A percentile compares a stretch with the other conserved stretches of the same genome.
phyloP scores from a whole-genome alignment of 805 yeast species.

The Ogataea degrootiae region DNA sequence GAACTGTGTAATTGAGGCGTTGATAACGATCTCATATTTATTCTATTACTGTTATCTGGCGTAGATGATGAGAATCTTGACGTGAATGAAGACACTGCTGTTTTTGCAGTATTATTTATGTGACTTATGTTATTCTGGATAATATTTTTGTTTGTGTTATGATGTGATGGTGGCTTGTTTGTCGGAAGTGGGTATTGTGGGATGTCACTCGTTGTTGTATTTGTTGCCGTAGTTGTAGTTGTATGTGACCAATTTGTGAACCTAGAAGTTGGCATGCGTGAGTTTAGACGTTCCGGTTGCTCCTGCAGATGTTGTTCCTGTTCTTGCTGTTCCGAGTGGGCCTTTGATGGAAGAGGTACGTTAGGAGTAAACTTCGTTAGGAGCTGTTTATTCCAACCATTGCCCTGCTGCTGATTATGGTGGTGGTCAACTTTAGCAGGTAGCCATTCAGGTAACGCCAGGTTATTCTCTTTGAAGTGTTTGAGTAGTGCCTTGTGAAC shows the following conservation, averaged over 20 bases:
- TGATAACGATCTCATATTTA: not conserved
- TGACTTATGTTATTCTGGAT: not conserved
- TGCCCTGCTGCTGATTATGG: too few species aligned
- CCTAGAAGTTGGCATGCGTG: too few species aligned
- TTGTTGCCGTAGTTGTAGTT: not conserved
- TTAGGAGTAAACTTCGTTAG: conserved; percentile 11
- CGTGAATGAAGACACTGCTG: conserved; percentile 7
- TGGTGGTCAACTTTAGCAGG: conserved; percentile 6
- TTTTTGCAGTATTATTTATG: conserved; percentile 1
- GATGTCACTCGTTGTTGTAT: not conserved
- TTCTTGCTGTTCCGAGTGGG: conserved; percentile 1
- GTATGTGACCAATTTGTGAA: not conserved
- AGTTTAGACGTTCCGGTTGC: too few species aligned
- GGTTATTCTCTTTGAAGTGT: conserved; percentile 20
- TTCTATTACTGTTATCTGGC: not conserved
- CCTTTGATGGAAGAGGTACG: conserved; percentile 6
- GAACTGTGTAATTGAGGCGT: not conserved
- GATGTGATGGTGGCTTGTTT: not conserved
- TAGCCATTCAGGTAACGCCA: conserved; percentile 28
- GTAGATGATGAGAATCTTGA: conserved; percentile 10
- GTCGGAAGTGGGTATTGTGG: not conserved
- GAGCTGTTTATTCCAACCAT: conserved; percentile 1
- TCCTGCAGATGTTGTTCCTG: not conserved
- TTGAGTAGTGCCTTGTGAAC: conserved; percentile 29
- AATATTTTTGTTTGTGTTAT: not conserved